Base-by-base conservation (phyloP, 345 rosid species). In the Arabis alpina region DNA sequence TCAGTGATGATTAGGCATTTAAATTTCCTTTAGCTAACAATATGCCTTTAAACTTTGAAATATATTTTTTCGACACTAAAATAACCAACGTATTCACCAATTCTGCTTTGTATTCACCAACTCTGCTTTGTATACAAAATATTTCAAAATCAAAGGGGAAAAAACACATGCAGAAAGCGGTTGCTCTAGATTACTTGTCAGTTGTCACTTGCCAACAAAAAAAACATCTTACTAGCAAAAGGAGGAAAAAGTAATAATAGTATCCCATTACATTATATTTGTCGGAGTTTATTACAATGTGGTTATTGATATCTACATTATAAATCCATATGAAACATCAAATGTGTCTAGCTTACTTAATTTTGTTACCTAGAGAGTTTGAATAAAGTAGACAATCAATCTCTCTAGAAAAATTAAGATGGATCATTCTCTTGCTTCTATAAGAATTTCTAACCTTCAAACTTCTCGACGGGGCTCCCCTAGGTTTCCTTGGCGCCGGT, bases 401-500 rank as follows among this genome's bases (percentile, higher is more conserved):
- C 80, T 90, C 93, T 71, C 75, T 83, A 11, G 93, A 84, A 54
- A 87, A 77, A 77, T 90, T 88, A 28, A 82, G 78, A n/a, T 86
- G 49, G 25, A 76, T 70, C 71, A 64, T 70, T 64, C 79, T 70
- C 62, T 36, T 64, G 61, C 68, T 70, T 57, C 13, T 50, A 49
- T 41, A 70, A 13, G 64, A 68, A 76, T 56, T 41, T 19, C 51
- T 67, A 48, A 73, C 62, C 63, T 64, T 76, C 36, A 54, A 44
- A 48, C 85, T 85, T 23, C 54, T 59, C 48, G 75, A 71, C 5
- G 81, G 79, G 13, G 53, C 63, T 68, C 76, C 79, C 61, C 78
- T 86, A 52, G 97, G 97, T 75, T 91, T 91, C 75, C 84, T 86
- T 45, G 97, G 97, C 23, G 97, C 89, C 53, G 93, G 90, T 4